phyloP scores from a whole-genome alignment of 345 rosid species.

The Syzygium aqueum region DNA sequence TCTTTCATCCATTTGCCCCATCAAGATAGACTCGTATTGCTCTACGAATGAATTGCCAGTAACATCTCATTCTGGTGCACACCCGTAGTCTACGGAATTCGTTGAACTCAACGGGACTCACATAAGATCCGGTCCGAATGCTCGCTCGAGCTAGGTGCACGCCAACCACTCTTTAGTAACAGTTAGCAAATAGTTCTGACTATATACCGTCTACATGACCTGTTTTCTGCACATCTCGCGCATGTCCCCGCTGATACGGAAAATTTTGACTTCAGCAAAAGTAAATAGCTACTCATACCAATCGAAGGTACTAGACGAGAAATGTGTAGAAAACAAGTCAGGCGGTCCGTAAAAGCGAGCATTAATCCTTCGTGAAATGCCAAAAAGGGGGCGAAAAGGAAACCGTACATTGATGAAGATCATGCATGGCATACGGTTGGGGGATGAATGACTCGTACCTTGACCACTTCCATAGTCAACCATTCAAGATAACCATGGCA shows the following conservation, averaged over 20 bases:
- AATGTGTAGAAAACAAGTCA: neutral
- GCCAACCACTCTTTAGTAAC: neutral
- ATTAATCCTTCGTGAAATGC: neutral
- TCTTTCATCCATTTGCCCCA: neutral
- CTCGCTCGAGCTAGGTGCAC: neutral
- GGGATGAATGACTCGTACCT: neutral
- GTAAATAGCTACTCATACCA: neutral
- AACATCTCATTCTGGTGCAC: neutral
- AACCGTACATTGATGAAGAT: neutral
- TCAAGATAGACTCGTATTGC: neutral
- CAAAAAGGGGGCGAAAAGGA: neutral
- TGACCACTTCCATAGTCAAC: neutral
- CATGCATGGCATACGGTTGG: neutral
- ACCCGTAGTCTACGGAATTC: rapidly evolving
- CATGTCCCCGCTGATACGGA: rapidly evolving
- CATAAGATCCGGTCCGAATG: rapidly evolving
- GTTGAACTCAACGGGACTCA: neutral
- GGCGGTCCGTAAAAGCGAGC: neutral
- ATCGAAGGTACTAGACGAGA: neutral
- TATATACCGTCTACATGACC: neutral
- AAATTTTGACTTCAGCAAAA: neutral
- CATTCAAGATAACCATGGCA: neutral
- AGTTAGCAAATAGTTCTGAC: neutral
- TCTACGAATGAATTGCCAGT: neutral
- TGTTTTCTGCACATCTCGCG: neutral